Evolutionary conservation across 371 early-diverging fungal genomes (phyloP).

Genomic region (Dinochytrium kinnereticum): DNA sequence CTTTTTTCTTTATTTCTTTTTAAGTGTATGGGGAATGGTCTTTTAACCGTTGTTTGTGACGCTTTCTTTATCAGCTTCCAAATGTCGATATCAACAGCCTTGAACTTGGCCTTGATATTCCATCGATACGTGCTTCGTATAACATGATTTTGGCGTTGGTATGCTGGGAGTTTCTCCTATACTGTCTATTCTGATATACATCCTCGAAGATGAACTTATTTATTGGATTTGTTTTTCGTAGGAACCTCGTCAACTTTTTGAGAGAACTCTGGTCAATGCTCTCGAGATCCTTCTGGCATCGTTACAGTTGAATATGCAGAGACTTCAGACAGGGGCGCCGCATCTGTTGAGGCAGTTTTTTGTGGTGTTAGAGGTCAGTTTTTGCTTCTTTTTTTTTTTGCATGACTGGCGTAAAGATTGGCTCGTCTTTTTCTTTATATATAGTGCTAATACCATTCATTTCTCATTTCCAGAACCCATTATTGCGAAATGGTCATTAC

Average conservation of each 20-base stretch:
- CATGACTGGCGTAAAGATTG: no score
- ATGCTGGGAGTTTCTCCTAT: conserved; percentile 1
- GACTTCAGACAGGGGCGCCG: conserved; percentile 36
- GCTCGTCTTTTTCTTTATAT: conserved; percentile 49
- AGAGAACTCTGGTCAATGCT: conserved; percentile 54
- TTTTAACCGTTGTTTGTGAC: conserved; percentile 13
- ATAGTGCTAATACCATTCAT: conserved; percentile 33
- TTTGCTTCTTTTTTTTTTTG: no score
- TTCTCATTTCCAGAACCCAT: conserved; percentile 53
- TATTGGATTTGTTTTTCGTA: no score
- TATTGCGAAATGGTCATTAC: conserved; percentile 52
- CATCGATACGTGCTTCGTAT: conserved; percentile 41
- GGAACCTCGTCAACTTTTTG: conserved; percentile 55
- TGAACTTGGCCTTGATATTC: conserved; percentile 52
- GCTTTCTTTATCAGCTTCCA: conserved; percentile 15
- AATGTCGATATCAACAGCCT: background rate
- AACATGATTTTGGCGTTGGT: conserved; percentile 5
- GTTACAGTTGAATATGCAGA: conserved; percentile 50
- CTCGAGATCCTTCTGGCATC: conserved; percentile 61
- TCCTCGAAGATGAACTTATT: no score
- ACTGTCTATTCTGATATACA: background rate
- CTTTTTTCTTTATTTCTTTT: no score
- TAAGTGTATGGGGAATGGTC: background rate
- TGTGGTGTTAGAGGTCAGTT: conserved; percentile 51
- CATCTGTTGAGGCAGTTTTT: conserved; percentile 50